Evolutionary conservation across 2,329 filamentous ascomycete species (phyloP), one percentile per base, ranked within the genome.

Genomic region (Sporothrix brunneoviolacea): DNA sequence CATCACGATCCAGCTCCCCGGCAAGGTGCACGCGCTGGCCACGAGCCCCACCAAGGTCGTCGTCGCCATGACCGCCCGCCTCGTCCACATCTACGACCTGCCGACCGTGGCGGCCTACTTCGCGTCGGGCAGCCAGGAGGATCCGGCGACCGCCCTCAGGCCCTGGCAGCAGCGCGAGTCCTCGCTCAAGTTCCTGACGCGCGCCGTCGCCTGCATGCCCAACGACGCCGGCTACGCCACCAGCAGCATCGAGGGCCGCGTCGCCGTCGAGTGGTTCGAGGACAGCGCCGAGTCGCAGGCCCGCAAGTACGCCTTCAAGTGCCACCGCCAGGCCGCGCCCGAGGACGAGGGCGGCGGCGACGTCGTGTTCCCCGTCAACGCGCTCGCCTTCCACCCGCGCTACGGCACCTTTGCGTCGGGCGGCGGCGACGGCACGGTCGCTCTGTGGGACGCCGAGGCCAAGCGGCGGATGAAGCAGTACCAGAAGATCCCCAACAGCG

Each of bases 191-290:
- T 98, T 95, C 70, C 89, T 96, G 75, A 97, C 91, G 1, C 82
- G 93, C 53, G 88, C 88, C 16, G 87, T 97, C 0, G 84, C 90
- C 15, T 95, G 91, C 67, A 97, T 98, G 93, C 91, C 93, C 13
- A 91, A 93, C 61, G 93, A 96, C 58, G 87, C 86, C 10, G 93
- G 93, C 5, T 98, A 97, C 65, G 91, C 91, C 9, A 91, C 86
- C 1, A 88, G 82, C 52, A 91, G 84, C 61, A 98, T 98, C 61
- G 93, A 98, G 65, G 93, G 93, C 4, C 83, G 93, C 60, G 90
- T 98, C 2, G 91, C 91, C 0, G 93, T 98, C 1, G 93, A 98
- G 68, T 97, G 91, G 88, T 97, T 98, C 65, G 93, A 97, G 64
- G 88, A 93, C 15, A 88, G 83, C 5, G 74, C 82, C 37, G 87